A percentile compares a stretch with the other conserved stretches of the same genome.
Evolutionary conservation across 768 basidiomycete genomes (phyloP).

Genomic region (Pisolithus microcarpus): DNA sequence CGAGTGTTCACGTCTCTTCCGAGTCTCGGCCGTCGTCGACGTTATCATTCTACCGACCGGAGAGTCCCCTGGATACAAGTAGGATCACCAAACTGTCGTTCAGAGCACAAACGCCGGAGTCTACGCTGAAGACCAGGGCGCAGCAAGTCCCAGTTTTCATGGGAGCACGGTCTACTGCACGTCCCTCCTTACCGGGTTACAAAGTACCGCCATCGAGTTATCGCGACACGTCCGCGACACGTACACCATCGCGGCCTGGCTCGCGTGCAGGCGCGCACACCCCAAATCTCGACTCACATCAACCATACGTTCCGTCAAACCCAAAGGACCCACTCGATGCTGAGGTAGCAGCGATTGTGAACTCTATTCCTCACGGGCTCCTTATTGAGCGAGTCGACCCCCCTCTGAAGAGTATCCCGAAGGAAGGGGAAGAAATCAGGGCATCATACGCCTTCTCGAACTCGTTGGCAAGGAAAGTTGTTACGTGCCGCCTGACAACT

Average conservation of each 20-base stretch:
- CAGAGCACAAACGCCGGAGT: conserved; percentile 67
- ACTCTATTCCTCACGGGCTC: conserved; percentile 71
- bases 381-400: conserved; percentile 77
- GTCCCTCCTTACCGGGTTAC: conserved; percentile 30
- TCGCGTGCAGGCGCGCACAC: conserved; percentile 64
- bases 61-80: conserved; percentile 38
- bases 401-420: conserved; percentile 55
- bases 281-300: conserved; percentile 43
- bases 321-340: conserved; percentile 73
- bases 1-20: conserved; percentile 60
- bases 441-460: conserved; percentile 83
- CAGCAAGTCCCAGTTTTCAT: conserved; percentile 53
- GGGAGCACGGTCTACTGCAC: conserved; percentile 31
- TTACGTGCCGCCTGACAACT: conserved; percentile 76
- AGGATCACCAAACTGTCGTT: conserved; percentile 26
- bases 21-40: conserved; percentile 66
- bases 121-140: conserved; percentile 49
- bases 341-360: conserved; percentile 70
- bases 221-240: conserved; percentile 48
- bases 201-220: conserved; percentile 73
- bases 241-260: conserved; percentile 56
- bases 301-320: conserved; percentile 60
- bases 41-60: conserved; percentile 59
- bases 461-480: conserved; percentile 60
- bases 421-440: conserved; percentile 70